phyloP scores from a whole-genome alignment of 306 rosid genomes.

The Cucurbita ficifolia region DNA sequence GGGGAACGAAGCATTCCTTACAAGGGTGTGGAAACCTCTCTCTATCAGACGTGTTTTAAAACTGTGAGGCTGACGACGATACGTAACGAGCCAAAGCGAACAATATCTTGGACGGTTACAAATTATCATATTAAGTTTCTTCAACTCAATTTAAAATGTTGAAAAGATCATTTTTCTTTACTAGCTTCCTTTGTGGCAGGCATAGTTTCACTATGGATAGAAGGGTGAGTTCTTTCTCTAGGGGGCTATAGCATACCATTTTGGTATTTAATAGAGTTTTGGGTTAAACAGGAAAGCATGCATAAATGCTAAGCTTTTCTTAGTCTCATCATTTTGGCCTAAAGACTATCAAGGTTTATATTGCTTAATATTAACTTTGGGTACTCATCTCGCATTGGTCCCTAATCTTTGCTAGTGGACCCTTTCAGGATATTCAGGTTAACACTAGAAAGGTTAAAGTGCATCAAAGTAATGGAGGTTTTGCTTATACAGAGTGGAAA shows the following conservation, averaged over 20 bases:
- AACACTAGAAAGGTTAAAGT: slow-evolving; percentile 66
- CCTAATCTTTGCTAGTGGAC: not conserved
- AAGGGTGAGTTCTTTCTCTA: not conserved
- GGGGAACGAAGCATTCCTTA: no score
- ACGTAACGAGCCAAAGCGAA: no score
- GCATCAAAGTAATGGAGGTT: slow-evolving; percentile 42
- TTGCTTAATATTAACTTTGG: not conserved
- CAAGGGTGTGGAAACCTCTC: no score
- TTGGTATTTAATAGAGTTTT: not conserved
- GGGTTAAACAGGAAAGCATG: not conserved
- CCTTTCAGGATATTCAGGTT: slow-evolving; percentile 62
- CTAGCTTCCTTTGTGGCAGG: not conserved
- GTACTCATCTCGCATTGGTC: not conserved
- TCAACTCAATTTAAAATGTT: not conserved
- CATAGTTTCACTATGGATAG: not conserved
- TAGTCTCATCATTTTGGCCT: not conserved
- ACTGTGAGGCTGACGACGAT: no score
- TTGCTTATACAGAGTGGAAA: slow-evolving; percentile 59
- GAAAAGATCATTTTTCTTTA: not conserved
- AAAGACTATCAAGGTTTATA: not conserved
- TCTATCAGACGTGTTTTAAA: no score
- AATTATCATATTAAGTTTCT: not conserved
- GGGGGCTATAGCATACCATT: not conserved
- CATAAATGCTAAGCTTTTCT: not conserved
- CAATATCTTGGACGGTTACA: no score